Evolutionary conservation across 2,329 filamentous ascomycete genomes (phyloP), one percentile per base, ranked within the genome.

Genomic region (Cladophialophora exuberans): DNA sequence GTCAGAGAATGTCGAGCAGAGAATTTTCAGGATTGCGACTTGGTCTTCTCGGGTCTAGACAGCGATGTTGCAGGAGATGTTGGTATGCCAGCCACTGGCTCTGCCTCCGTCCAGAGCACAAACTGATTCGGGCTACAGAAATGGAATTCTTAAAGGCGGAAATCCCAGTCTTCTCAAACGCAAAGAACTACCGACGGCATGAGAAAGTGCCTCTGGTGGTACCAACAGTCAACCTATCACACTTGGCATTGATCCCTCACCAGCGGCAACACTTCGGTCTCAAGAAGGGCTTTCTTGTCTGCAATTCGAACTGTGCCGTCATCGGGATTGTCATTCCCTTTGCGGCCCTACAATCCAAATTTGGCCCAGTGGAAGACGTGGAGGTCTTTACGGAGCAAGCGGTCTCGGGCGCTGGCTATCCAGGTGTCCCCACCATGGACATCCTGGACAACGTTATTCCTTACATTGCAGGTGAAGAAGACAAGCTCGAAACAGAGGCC

Each of bases 301-400:
- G 93, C 82, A 97, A 97, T 79, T 96, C 90, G 62, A 97, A 97
- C 78, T 99, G 94, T 76, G 93, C 93, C 53, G 93, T 97, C 68
- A 96, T 97, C 66, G 93, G 93, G 43, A 84, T 97, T 55, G 93
- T 97, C 58, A 95, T 96, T 61, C 94, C 94, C 20, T 93, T 97
- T 69, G 91, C 91, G 9, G 93, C 93, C 13, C 83, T 97, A 30
- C 89, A 96, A 72, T 83, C 86, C 48, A 85, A 83, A 65, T 96
- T 97, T 67, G 94, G 93, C 39, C 85, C 87, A n/a, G 79, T 87
- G 25, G 79, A 83, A 62, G 75, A 81, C 66, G 88, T 96, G 64
- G 87, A 89, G 59, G 89, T 97, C 48, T 91, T 97, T 65, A 97
- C 94, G 38, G 86, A 96, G 82, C 94, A 97, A 76, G 93, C 94